phyloP scores from a whole-genome alignment of 2,329 filamentous ascomycete genomes.

The Calycina marina region DNA sequence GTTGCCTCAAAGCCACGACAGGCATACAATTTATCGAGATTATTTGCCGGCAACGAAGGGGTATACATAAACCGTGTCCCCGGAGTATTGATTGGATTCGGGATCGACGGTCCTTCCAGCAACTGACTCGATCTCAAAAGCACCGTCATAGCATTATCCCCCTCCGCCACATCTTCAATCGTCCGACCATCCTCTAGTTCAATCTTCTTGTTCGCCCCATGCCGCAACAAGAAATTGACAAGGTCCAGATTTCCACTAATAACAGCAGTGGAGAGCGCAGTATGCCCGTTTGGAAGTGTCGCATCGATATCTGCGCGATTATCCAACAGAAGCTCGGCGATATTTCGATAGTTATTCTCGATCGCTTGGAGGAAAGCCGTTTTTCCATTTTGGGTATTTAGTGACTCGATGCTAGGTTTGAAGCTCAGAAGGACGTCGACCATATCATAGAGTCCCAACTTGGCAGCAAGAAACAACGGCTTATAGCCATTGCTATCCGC shows the following conservation, averaged over 20 bases:
- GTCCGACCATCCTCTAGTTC: constrained; percentile 1
- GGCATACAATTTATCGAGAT: background rate
- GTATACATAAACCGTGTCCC: background rate
- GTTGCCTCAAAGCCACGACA: constrained; percentile 3
- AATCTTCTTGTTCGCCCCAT: constrained; percentile 3
- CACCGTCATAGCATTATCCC: background rate
- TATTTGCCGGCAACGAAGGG: background rate
- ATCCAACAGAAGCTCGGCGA: background rate
- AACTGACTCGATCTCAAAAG: constrained; percentile 1
- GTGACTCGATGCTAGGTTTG: constrained; percentile 1
- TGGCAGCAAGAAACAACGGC: constrained; percentile 1
- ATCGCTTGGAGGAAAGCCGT: constrained; percentile 1
- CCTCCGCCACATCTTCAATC: constrained; percentile 1
- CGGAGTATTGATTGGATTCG: background rate
- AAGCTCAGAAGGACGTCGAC: background rate
- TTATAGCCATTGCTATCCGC: background rate
- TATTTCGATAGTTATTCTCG: background rate
- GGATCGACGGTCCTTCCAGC: constrained; percentile 1
- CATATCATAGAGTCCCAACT: background rate
- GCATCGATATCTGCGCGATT: constrained; percentile 1
- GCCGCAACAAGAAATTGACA: constrained; percentile 2
- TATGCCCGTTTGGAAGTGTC: constrained; percentile 3
- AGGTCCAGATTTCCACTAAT: constrained; percentile 8
- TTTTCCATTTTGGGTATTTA: background rate
- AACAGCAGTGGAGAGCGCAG: constrained; percentile 9